phyloP scores from a whole-genome alignment of 2,329 filamentous ascomycete genomes.

The Colletotrichum cuscutae region DNA sequence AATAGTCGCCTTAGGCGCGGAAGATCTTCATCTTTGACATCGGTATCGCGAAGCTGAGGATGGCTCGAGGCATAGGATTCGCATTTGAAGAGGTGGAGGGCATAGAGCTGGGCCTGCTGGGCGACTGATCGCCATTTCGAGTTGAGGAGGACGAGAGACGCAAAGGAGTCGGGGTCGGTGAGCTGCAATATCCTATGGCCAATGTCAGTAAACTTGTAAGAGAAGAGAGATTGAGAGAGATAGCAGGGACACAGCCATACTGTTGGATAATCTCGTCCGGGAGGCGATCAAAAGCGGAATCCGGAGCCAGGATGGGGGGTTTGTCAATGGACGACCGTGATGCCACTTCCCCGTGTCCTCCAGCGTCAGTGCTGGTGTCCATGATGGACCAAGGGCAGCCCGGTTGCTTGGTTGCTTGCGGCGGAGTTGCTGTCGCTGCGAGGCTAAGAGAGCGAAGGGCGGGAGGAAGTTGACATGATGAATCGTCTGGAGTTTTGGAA shows the following conservation, averaged over 20 bases:
- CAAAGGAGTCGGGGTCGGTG: constrained; percentile 72
- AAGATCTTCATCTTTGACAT: constrained; percentile 61
- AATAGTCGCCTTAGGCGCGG: constrained; percentile 73
- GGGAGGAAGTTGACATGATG: constrained; percentile 26
- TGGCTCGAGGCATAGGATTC: constrained; percentile 67
- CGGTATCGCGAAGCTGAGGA: constrained; percentile 46
- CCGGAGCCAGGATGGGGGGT: constrained; percentile 42
- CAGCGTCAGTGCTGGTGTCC: constrained; percentile 13
- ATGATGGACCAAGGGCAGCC: constrained; percentile 11
- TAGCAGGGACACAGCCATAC: constrained; percentile 53
- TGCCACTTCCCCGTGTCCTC: constrained; percentile 1
- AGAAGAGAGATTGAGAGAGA: not conserved
- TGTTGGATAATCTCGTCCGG: constrained; percentile 78
- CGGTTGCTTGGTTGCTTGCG: not conserved
- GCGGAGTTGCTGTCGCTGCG: constrained; percentile 8
- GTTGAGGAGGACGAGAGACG: constrained; percentile 73
- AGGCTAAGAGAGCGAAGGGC: constrained; percentile 21
- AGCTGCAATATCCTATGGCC: constrained; percentile 67
- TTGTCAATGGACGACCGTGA: constrained; percentile 46
- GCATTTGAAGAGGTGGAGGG: constrained; percentile 69
- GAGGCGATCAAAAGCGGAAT: constrained; percentile 62
- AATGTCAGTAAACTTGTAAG: not conserved
- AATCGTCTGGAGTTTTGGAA: constrained; percentile 28
- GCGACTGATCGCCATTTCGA: constrained; percentile 73
- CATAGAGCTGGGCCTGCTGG: constrained; percentile 72